Percentiles rank a stretch among this genome's conserved stretches.
phyloP scores from a whole-genome alignment of 208 protist genomes.

The Trypanosoma congolense region DNA sequence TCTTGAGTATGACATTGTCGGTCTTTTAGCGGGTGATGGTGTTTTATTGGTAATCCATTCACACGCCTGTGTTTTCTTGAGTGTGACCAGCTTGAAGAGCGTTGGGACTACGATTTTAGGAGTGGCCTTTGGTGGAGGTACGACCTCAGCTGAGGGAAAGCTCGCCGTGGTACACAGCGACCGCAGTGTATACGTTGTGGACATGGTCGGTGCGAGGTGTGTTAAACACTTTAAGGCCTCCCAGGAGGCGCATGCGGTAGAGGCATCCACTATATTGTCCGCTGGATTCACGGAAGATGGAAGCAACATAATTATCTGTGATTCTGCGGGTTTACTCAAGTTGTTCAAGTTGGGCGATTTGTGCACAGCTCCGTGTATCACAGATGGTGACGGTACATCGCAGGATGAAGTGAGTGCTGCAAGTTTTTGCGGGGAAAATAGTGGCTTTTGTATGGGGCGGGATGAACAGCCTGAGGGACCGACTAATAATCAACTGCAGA shows the following conservation, averaged over 20 bases:
- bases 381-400: conserved; percentile 10
- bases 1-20: conserved; percentile 16
- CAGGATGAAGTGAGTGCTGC: background rate
- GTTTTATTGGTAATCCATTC: conserved; percentile 9
- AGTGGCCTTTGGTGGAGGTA: background rate
- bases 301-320: conserved; percentile 15
- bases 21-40: background rate
- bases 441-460: conserved; percentile 18
- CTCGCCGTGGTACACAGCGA: conserved; percentile 14
- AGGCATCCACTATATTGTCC: conserved; percentile 10
- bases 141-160: conserved; percentile 1
- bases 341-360: conserved; percentile 11
- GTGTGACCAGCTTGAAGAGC: conserved; percentile 1
- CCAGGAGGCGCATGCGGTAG: background rate
- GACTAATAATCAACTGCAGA: conserved; percentile 48
- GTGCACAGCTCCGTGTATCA: background rate
- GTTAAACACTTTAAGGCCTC: conserved; percentile 1
- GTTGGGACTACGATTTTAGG: conserved; percentile 3
- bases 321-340: conserved; percentile 21
- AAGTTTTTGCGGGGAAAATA: conserved; percentile 3
- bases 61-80: conserved; percentile 15
- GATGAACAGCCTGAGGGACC: conserved; percentile 44
- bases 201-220: background rate
- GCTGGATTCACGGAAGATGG: conserved; percentile 25
- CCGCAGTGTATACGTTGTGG: conserved; percentile 1